Evolutionary conservation across 75 land plant genomes (phyloP).

Genomic region (Sequoiadendron giganteum): DNA sequence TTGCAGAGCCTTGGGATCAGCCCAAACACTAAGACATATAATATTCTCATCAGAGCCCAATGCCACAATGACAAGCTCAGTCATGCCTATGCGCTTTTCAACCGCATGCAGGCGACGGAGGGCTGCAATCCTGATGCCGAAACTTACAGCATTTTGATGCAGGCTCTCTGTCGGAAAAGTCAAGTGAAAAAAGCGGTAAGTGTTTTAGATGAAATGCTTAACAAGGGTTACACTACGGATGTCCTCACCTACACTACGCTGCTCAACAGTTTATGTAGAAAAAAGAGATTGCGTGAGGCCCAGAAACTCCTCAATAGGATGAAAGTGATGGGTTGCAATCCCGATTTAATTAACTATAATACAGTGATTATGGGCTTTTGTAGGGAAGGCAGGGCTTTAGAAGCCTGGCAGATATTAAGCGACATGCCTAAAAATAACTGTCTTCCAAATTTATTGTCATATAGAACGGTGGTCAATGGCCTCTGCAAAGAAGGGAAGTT

Average conservation of each 20-base stretch:
- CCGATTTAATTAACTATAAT: slow-evolving; percentile 63
- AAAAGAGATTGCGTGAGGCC: slow-evolving; percentile 62
- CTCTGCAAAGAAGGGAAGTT: slow-evolving; percentile 44
- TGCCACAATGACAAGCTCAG: slow-evolving; percentile 39
- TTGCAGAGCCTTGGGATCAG: slow-evolving; percentile 24
- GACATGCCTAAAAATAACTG: slow-evolving; percentile 64
- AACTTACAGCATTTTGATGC: slow-evolving; percentile 78
- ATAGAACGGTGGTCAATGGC: slow-evolving; percentile 50
- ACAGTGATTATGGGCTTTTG: slow-evolving; percentile 66
- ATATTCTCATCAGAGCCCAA: slow-evolving; percentile 48
- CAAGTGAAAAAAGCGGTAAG: slow-evolving; percentile 51
- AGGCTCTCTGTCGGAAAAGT: slow-evolving; percentile 56
- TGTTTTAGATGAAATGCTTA: slow-evolving; percentile 66
- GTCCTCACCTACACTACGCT: slow-evolving; percentile 44
- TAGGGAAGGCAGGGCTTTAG: slow-evolving; percentile 48
- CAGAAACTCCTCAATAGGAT: slow-evolving; percentile 64
- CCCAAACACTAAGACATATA: slow-evolving; percentile 39
- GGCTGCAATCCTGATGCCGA: slow-evolving; percentile 66
- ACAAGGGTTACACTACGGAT: slow-evolving; percentile 59
- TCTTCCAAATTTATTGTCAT: slow-evolving; percentile 60
- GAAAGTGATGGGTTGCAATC: slow-evolving; percentile 65
- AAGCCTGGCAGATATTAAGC: slow-evolving; percentile 54
- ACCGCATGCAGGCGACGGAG: slow-evolving; percentile 57
- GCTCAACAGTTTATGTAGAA: slow-evolving; percentile 62
- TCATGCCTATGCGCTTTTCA: slow-evolving; percentile 70